Evolutionary conservation across 805 yeast species (phyloP), one percentile per base, ranked within the genome.

Genomic region (Yarrowia bubula): DNA sequence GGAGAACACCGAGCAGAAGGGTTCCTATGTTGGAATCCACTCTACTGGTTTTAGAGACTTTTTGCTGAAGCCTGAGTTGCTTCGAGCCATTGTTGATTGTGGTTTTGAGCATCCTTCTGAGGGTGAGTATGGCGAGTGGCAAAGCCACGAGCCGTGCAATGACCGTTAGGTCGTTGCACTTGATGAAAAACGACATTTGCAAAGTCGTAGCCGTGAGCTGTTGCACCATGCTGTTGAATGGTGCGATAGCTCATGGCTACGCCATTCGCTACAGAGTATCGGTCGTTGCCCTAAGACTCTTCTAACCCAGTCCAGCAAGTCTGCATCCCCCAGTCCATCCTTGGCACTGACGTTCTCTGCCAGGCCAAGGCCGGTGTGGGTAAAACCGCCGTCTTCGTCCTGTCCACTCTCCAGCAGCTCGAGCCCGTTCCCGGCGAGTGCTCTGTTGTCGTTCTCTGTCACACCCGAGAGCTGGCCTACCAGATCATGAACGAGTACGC

Each of bases 361-460:
- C 99, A 93, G 83, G 99, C 99, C 78, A 93, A 95, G 82, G 95
- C 99, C 53, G 99, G 99, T 89, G 84, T 95, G 71, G 99, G 99
- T 87, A 93, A 93, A 79, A 93, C 99, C 67, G 99, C 99, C 51
- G 98, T 93, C 66, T 93, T 93, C 73, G 98, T 93, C 67, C 83
- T 93, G 73, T 90, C 97, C 31, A 93, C 99, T 68, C 84, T 93
- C 75, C 98, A 93, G 80, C 98, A 93, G 81, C 83, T 93, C 74
- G 98, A 95, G 75, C 98, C 99, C 51, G 91, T 93, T 71, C 91
- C 96, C 68, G 99, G 98, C 74, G 98, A 93, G 79, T 89, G 95
- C 69, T 86, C 97, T 64, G 93, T 96, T 65, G 82, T 95, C 74
- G 98, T 93, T 55, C 86, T 93, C 71, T 95, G 98, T 81, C 98